Evolutionary conservation across 352 stramenopile genomes (phyloP), one percentile per base, ranked within the genome.

Genomic region (Discostella stelligera): DNA sequence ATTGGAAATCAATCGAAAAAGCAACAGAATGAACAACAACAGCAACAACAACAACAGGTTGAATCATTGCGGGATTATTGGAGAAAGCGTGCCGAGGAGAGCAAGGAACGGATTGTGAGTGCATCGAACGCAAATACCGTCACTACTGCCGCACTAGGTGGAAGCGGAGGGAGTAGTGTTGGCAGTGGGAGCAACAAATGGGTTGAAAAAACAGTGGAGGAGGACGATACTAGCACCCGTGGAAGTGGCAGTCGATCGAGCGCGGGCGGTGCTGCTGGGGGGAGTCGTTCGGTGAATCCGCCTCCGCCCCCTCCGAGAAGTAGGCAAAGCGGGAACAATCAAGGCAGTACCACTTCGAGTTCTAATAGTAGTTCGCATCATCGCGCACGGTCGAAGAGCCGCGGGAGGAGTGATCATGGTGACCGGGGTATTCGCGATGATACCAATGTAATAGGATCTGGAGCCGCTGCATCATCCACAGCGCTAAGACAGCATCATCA

Each of bases 51-150:
- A 25, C 50, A 58, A 25, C 50, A 25, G 50, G 58, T 23, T 5
- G 71, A 79, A 54, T 74, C 55, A 16, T 49, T 79, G 0, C 46
- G 71, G 9, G 71, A 79, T 68, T 79, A 79, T 48, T 79, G 71
- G 71, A 79, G 67, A 25, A 27, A 64, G 48, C 63, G 71, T 14
- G 71, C 71, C 5, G 56, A 69, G 55, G 71, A 79, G 30, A 70
- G 64, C 58, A 74, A 79, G 30, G 63, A 66, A n/a, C 48, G 54
- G 20, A 20, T 63, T 13, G 53, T 27, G 23, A 32, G 27, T 32
- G 27, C 27, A 21, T 9, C 10, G 46, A 20, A 23, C 46, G 14
- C 46, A 20, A 20, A 53, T 7, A 20, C 46, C 6, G 2, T 32
- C 27, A 2, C 27, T 32, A 18, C n/a, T 20, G 18, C 54, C 9